These are phyloP conservation scores for Tilletia setariae DNA, from an alignment of 1,284 basidiomycete species.

Conservation along the genomic window DNA sequence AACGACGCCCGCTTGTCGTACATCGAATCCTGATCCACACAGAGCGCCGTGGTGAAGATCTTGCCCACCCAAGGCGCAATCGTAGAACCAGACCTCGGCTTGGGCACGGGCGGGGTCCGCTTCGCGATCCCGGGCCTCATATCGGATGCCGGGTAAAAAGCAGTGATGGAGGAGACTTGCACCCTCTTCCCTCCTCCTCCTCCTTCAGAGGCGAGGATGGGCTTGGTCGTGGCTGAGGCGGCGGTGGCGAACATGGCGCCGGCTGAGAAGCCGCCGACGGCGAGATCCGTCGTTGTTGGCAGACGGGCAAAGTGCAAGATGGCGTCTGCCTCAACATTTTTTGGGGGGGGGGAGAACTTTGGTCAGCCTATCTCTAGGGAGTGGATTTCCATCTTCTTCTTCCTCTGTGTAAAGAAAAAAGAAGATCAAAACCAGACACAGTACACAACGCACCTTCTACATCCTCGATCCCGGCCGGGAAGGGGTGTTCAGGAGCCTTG, in stretches of 20 bases:
- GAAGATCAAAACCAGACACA: no score
- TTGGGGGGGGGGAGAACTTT: no score
- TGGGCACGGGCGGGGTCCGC: neutral
- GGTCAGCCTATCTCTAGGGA: no score
- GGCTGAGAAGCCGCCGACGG: neutral
- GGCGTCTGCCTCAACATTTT: no score
- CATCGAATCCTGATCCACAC: neutral
- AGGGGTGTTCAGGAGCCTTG: slow-evolving; percentile 6
- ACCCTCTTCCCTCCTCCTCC: neutral
- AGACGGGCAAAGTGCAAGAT: slow-evolving; percentile 6
- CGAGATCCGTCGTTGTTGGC: neutral
- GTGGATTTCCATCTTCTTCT: no score
- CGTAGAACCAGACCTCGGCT: neutral
- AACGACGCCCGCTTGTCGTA: neutral
- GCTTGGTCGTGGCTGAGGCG: slow-evolving; percentile 6
- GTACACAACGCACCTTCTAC: neutral
- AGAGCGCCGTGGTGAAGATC: neutral
- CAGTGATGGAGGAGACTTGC: neutral
- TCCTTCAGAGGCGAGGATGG: neutral
- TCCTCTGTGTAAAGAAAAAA: no score
- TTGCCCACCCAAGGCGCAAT: neutral
- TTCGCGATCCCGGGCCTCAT: neutral
- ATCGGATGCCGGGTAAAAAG: neutral
- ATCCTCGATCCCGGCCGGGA: slow-evolving; percentile 4
- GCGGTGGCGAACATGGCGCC: slow-evolving; percentile 1